Base-by-base conservation (phyloP, 2,329 filamentous ascomycete species). In the Aspergillus aculeatinus region DNA sequence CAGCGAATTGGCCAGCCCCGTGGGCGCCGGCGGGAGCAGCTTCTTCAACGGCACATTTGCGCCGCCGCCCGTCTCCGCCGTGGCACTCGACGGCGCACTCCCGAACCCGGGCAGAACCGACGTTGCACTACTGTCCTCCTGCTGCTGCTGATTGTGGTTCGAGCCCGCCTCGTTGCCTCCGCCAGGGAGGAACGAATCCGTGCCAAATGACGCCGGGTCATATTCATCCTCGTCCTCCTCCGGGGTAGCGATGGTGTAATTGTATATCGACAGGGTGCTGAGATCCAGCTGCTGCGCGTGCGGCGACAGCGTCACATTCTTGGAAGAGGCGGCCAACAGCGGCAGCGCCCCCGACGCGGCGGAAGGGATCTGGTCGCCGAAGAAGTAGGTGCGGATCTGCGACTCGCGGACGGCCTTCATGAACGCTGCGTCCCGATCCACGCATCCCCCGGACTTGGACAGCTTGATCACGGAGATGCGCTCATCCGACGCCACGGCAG, bases 361-460 rank as follows among this genome's bases (percentile, higher is more conserved):
- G 11, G 76, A 75, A 2, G 78, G 72, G 10, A 76, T 74, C 0
- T 75, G 68, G 63, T 90, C 89, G 10, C 95, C 95, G 72, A 97
- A 99, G 79, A 99, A 99, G 76, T 99, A 99, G 68, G 93, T 89
- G 66, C 90, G 89, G 55, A 97, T 92, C 54, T 90, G 85, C 0
- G 89, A 85, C 69, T 96, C 90, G 49, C 90, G 85, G 5, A 86
- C 78, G 16, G 87, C 83, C 68, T 91, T 89, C 82, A 93, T 86
- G 74, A 91, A 96, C 0, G 79, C 73, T 42, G 88, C 85, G 64
- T 92, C 89, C 51, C 91, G 85, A 69, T 91, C 86, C 1, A 91
- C 90, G 42, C 91, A 92, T 25, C 95, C 95, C 39, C 91, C 90
- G 0, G 92, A 96, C 72, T 92, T 92, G 63, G 92, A 87, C 12